phyloP scores from a whole-genome alignment of 2,329 filamentous ascomycete species.

The Aspergillus felis region DNA sequence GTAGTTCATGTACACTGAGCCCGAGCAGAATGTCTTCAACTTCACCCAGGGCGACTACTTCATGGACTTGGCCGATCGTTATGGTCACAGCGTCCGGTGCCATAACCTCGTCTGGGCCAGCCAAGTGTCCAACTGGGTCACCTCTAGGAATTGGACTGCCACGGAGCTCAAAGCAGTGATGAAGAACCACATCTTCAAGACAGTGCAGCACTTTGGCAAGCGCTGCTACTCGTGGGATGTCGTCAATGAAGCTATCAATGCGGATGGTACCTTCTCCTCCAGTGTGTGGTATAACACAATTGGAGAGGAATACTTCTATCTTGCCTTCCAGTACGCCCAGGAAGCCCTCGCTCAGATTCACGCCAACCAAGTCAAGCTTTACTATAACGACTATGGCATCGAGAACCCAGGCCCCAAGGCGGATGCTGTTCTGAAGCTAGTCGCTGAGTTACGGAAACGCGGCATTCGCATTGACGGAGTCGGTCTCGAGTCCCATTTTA shows the following conservation, averaged over 20 bases:
- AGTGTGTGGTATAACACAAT: conserved; percentile 40
- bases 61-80: conserved; percentile 30
- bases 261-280: conserved; percentile 38
- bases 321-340: conserved; percentile 39
- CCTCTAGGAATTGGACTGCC: conserved; percentile 50
- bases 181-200: conserved; percentile 34
- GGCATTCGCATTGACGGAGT: conserved; percentile 43
- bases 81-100: conserved; percentile 52
- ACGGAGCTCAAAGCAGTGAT: conserved; percentile 52
- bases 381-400: conserved; percentile 41
- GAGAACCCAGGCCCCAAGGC: conserved; percentile 32
- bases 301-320: conserved; percentile 39
- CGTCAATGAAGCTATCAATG: conserved; percentile 34
- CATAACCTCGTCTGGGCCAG: conserved; percentile 52
- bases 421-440: conserved; percentile 27
- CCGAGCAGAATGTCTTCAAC: conserved; percentile 51
- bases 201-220: conserved; percentile 21
- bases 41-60: conserved; percentile 53
- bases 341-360: conserved; percentile 32
- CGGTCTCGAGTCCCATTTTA: conserved; percentile 46
- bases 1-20: conserved; percentile 60
- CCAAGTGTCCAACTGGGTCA: conserved; percentile 46
- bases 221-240: conserved; percentile 30
- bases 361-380: conserved; percentile 28
- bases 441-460: conserved; percentile 28